Evolutionary conservation across 345 rosid genomes (phyloP), one percentile per base, ranked within the genome.

Genomic region (Combretum micranthum): DNA sequence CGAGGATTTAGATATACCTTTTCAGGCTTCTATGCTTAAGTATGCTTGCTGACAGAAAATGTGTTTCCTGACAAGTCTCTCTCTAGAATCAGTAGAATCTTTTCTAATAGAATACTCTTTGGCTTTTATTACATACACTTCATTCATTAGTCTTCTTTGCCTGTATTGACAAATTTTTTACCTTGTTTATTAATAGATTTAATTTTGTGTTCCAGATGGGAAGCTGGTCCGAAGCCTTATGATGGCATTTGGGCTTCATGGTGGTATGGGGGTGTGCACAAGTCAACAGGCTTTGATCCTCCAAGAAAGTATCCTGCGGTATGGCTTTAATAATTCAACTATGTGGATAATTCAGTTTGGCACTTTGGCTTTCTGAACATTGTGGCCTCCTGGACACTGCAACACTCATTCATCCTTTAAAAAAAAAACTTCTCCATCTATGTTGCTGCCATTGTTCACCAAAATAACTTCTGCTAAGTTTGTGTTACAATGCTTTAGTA

Each of bases 231-330:
- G n/a, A 90, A 83, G 72, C 74, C 79, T 26, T 55, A 82, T 44
- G 95, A 86, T 78, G 97, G 97, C 53, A 14, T 83, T 45, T 87
- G 97, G 95, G 95, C 88, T 19, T 83, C 85, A 45, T 81, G 88
- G 97, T 83, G 95, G 97, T 90, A 90, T 60, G 65, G 71, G 67
- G 77, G 79, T 50, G 85, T 80, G 15, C 90, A 81, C 32, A 62
- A 77, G 59, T 84, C 95, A 14, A 81, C 90, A 4, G 37, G 84
- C 61, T 90, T 90, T 64, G 53, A 64, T 15, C 69, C 77, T 57
- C 57, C 75, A 15, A 75, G 74, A 60, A 80, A 79, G 67, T 80
- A 75, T 77, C 80, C 90, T 52, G 56, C 13, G 71, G 97, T 90
- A 80, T 26, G 52, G 39, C 48, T 49, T 60, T 48, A 69, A 52